phyloP scores from a whole-genome alignment of 2,329 filamentous ascomycete genomes.

The Achaetomium macrosporum region DNA sequence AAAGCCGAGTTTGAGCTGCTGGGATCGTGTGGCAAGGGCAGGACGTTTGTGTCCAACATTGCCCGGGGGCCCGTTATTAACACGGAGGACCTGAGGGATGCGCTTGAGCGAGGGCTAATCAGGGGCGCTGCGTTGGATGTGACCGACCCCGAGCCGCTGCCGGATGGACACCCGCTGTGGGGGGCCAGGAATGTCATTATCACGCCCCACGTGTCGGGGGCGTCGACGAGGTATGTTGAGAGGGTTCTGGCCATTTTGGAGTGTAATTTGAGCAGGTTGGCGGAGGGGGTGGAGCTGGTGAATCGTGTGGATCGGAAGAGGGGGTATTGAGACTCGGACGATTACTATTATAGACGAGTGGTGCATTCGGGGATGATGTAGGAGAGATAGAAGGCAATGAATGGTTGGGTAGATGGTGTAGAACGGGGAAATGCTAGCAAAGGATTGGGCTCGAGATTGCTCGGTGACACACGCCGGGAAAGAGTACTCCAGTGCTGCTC shows the following conservation, averaged over 20 bases:
- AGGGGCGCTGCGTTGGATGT: conserved; percentile 70
- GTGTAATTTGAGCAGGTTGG: conserved; percentile 36
- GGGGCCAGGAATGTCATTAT: conserved; percentile 62
- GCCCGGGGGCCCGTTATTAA: conserved; percentile 51
- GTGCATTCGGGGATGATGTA: too few species aligned
- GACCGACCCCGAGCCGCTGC: conserved; percentile 72
- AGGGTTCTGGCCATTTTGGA: conserved; percentile 39
- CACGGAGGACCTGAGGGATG: conserved; percentile 53
- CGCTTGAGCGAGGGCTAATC: conserved; percentile 43
- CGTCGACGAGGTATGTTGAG: conserved; percentile 35
- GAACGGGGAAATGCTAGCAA: too few species aligned
- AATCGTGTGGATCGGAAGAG: conserved; percentile 37
- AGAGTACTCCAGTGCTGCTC: too few species aligned
- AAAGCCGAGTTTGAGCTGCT: conserved; percentile 44
- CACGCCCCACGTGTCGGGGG: conserved; percentile 45
- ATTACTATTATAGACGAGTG: too few species aligned
- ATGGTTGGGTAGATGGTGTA: too few species aligned
- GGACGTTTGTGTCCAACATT: conserved; percentile 65
- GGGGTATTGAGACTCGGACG: conserved; percentile 27
- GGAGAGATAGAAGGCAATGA: too few species aligned
- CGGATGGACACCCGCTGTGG: conserved; percentile 63
- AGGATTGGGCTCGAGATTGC: too few species aligned
- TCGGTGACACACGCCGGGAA: too few species aligned
- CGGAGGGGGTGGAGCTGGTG: conserved; percentile 33
- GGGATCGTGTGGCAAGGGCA: conserved; percentile 23